Evolutionary conservation across 2,329 filamentous ascomycete genomes (phyloP).

Genomic region (Apiospora phragmitis): DNA sequence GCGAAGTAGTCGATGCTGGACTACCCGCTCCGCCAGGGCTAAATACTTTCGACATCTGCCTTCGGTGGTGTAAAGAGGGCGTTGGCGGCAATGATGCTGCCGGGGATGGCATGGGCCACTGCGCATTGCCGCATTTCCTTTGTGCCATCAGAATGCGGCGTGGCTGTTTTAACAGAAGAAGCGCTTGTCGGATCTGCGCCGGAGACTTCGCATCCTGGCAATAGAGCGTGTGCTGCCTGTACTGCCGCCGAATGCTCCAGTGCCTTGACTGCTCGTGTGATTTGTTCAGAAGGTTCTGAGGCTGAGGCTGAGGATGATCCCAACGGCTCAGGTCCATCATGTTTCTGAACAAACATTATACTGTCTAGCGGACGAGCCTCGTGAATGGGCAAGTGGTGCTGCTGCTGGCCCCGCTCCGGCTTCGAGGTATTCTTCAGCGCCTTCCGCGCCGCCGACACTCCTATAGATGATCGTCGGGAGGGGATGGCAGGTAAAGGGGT

Average conservation of each 20-base stretch:
- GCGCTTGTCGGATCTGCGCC: not conserved
- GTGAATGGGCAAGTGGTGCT: not conserved
- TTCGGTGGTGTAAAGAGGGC: not conserved
- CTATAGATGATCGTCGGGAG: not conserved
- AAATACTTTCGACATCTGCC: constrained; percentile 1
- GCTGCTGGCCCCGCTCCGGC: not conserved
- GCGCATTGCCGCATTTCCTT: not conserved
- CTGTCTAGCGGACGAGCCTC: not conserved
- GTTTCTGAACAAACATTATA: not conserved
- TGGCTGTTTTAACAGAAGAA: not conserved
- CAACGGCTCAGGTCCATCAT: not conserved
- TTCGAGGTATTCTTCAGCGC: not conserved
- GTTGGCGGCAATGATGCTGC: not conserved
- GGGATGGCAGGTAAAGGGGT: not conserved
- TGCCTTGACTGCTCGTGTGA: not conserved
- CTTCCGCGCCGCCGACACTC: not conserved
- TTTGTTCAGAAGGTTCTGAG: constrained; percentile 1
- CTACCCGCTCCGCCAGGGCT: not conserved
- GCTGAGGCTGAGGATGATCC: not conserved
- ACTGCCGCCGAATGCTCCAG: not conserved
- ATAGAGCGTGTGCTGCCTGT: not conserved
- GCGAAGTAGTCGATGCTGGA: not conserved
- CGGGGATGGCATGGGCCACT: not conserved
- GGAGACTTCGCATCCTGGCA: not conserved
- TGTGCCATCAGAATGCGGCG: not conserved